These are phyloP conservation scores for Coniferiporia sulphurascens DNA, from an alignment of 1,284 basidiomycete species.

Conservation along the genomic window DNA sequence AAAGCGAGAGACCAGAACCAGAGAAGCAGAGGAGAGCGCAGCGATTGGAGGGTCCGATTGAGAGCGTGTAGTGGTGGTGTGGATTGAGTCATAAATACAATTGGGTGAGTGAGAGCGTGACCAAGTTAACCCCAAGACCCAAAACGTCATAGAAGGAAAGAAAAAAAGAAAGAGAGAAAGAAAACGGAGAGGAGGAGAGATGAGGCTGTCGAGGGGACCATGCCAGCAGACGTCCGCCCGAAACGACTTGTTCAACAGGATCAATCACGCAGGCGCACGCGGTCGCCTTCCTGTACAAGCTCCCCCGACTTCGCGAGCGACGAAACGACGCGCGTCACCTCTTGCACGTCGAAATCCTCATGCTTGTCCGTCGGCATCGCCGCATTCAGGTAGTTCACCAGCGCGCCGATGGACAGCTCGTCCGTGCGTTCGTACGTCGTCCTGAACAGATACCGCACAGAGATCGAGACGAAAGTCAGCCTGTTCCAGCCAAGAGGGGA, in stretches of 20 bases:
- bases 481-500: background rate
- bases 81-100: slow-evolving; percentile 4
- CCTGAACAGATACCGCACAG: slow-evolving; percentile 10
- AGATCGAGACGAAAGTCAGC: background rate
- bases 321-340: slow-evolving; percentile 36
- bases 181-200: background rate
- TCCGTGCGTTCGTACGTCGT: slow-evolving; percentile 15
- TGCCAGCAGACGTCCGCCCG: background rate
- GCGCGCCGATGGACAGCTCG: slow-evolving; percentile 50
- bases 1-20: background rate
- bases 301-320: slow-evolving; percentile 11
- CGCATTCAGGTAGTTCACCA: slow-evolving; percentile 66
- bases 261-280: background rate
- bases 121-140: slow-evolving; percentile 3
- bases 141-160: background rate
- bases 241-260: background rate
- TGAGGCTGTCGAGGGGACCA: background rate
- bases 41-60: background rate
- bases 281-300: slow-evolving; percentile 7
- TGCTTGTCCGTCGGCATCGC: slow-evolving; percentile 71
- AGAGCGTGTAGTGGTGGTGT: background rate
- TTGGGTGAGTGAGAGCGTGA: background rate
- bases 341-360: slow-evolving; percentile 71
- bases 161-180: background rate
- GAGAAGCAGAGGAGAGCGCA: background rate